Conservation (phyloP, 345 rosid species). For the Gynandropsis gynandra region DNA sequence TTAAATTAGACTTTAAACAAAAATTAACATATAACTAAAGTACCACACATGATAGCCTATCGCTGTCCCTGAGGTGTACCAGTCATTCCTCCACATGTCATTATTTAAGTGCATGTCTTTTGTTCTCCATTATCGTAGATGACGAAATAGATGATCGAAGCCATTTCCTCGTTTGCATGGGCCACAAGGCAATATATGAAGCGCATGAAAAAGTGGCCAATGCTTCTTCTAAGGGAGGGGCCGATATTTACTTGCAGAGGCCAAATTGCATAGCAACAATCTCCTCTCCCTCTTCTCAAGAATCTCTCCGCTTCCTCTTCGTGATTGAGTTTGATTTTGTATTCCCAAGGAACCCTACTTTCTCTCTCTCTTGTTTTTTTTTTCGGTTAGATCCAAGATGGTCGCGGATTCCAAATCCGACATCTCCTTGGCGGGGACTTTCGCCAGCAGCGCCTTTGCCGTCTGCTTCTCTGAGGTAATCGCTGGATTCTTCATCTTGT, state of each 20-base stretch:
- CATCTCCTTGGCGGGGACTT: slow-evolving; percentile 72
- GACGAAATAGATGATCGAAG: too few relatives aligned
- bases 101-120: too few relatives aligned
- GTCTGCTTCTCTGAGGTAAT: slow-evolving; percentile 91
- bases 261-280: slow-evolving; percentile 23
- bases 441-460: slow-evolving; percentile 88
- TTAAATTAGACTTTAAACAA: too few relatives aligned
- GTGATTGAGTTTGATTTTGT: background rate
- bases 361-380: background rate
- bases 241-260: slow-evolving; percentile 14
- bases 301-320: slow-evolving; percentile 4
- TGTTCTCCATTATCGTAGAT: too few relatives aligned
- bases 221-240: background rate
- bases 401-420: slow-evolving; percentile 76
- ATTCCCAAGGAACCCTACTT: slow-evolving; percentile 10
- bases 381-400: slow-evolving; percentile 33
- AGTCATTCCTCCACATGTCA: too few relatives aligned
- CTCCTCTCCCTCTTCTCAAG: slow-evolving; percentile 23
- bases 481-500: background rate
- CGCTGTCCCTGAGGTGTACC: too few relatives aligned
- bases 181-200: too few relatives aligned
- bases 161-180: too few relatives aligned
- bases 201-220: too few relatives aligned
- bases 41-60: too few relatives aligned
- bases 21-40: too few relatives aligned